A percentile compares a stretch with the other conserved stretches of the same genome.
phyloP scores from a whole-genome alignment of 2,329 filamentous ascomycete genomes.

The Colletotrichum navitas region DNA sequence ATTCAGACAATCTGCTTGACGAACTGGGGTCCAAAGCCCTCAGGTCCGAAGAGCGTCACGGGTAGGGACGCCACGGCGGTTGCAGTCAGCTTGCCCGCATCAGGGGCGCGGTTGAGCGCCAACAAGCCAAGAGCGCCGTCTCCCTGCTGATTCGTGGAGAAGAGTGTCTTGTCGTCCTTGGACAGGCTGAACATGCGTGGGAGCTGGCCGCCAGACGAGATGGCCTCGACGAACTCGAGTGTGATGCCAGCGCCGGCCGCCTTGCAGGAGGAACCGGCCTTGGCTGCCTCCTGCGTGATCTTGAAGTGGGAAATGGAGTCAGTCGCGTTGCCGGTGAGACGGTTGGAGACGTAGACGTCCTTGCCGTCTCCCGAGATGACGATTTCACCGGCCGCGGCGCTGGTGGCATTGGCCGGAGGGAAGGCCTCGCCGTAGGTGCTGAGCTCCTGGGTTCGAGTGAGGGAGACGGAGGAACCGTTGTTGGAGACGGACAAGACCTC shows the following conservation, averaged over 20 bases:
- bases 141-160: constrained; percentile 62
- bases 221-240: constrained; percentile 52
- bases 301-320: constrained; percentile 64
- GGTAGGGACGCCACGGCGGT: constrained; percentile 47
- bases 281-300: constrained; percentile 45
- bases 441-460: constrained; percentile 54
- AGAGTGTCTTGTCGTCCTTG: constrained; percentile 53
- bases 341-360: constrained; percentile 66
- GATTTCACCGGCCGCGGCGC: constrained; percentile 61
- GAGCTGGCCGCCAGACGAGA: constrained; percentile 52
- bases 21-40: constrained; percentile 50
- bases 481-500: constrained; percentile 59
- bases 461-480: constrained; percentile 50
- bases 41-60: constrained; percentile 47
- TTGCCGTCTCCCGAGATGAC: constrained; percentile 55
- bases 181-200: constrained; percentile 63
- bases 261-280: constrained; percentile 44
- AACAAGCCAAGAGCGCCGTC: constrained; percentile 51
- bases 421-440: constrained; percentile 52
- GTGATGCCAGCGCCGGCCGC: constrained; percentile 47
- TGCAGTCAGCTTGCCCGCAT: constrained; percentile 48
- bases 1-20: constrained; percentile 48
- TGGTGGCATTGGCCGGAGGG: constrained; percentile 52
- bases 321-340: constrained; percentile 57
- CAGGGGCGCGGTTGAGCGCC: constrained; percentile 45